Percentiles rank a stretch among this genome's conserved stretches.
phyloP scores from a whole-genome alignment of 805 yeast species.

The Candida maltosa region DNA sequence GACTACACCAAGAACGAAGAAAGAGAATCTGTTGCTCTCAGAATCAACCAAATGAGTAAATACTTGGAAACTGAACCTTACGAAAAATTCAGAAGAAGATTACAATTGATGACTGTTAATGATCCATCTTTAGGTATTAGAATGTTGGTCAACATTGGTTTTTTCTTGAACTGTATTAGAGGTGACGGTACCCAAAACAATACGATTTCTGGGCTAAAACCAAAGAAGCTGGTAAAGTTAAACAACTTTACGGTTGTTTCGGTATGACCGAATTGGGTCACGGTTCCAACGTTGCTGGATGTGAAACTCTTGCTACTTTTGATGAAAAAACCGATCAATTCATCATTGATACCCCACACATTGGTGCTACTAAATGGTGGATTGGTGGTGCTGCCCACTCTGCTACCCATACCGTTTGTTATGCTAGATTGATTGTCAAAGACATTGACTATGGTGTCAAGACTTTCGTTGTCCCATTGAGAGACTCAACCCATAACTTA shows the following conservation, averaged over 20 bases:
- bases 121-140: conserved; percentile 39
- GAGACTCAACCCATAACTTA: conserved; percentile 71
- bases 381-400: conserved; percentile 97
- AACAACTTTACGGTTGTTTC: conserved; percentile 71
- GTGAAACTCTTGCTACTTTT: conserved; percentile 89
- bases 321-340: conserved; percentile 65
- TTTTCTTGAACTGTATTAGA: conserved; percentile 35
- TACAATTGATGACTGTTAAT: conserved; percentile 32
- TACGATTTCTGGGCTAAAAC: conserved; percentile 34
- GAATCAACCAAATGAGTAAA: conserved; percentile 34
- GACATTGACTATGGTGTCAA: conserved; percentile 91
- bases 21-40: conserved; percentile 28
- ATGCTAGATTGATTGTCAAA: conserved; percentile 76
- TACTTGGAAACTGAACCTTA: conserved; percentile 32
- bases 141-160: conserved; percentile 36
- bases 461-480: conserved; percentile 85
- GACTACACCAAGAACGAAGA: conserved; percentile 27
- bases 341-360: conserved; percentile 78
- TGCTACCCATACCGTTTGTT: conserved; percentile 82
- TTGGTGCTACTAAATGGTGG: conserved; percentile 98
- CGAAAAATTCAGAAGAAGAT: conserved; percentile 30
- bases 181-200: conserved; percentile 41
- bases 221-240: conserved; percentile 31
- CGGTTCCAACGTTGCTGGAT: conserved; percentile 90
- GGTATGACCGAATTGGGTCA: conserved; percentile 93